Evolutionary conservation across 2,329 filamentous ascomycete genomes (phyloP), one percentile per base, ranked within the genome.

Genomic region (Claviceps maximensis): DNA sequence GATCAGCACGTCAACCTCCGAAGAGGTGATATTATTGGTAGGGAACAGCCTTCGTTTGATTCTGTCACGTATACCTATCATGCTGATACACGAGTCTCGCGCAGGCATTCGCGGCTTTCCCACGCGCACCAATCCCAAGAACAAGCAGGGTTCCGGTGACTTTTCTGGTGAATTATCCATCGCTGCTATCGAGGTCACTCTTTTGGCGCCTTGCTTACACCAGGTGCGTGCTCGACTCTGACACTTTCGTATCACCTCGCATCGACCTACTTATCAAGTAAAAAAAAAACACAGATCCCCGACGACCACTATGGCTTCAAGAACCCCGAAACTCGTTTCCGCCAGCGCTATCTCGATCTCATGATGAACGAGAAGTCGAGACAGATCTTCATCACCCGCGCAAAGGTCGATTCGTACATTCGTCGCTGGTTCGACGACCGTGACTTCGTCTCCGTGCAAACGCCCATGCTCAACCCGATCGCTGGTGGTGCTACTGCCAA

Each of bases 401-500:
- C 88, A 63, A 89, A 88, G 79, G 90, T 97, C 64, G 82, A 95
- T 65, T 83, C 80, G 56, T 96, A 89, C 67, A 86, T 98, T 60
- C 87, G 93, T 60, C 79, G 81, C 62, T 98, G 85, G 77, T 88
- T 98, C 61, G 87, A 96, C 63, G 80, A 84, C 60, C 79, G 85
- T 52, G 87, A 91, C 62, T 98, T 98, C 69, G 77, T 89, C 53
- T 90, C 96, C 68, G 90, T 97, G 27, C 89, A 97, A 73, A 98
- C 93, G 0, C 91, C 93, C 5, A 96, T 97, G 82, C 90, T 98
- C 80, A 94, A 95, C 68, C 81, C 87, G 63, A 95, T 95, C 65
- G 89, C 93, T 31, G 94, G 93, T 61, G 93, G 93, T 66, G 93
- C 93, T 36, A 97, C 93, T 1, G 93, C 93, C 55, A 89, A 68